Percentiles rank a stretch among this genome's conserved stretches.
These are phyloP conservation scores for Gnetum montanum DNA, from an alignment of 75 land plant species.

Conservation along the genomic window DNA sequence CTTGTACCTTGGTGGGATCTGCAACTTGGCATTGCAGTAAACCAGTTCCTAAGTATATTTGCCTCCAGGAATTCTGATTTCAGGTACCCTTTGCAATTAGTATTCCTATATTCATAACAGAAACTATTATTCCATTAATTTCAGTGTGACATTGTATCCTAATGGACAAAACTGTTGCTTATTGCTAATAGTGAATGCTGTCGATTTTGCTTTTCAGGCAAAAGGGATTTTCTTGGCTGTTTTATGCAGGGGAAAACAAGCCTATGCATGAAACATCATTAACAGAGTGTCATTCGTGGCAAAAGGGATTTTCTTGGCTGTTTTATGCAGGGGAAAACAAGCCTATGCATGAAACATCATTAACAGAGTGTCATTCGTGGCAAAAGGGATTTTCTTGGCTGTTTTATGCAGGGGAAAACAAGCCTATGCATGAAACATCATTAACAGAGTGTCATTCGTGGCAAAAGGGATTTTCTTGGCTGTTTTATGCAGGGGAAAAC, in stretches of 20 bases:
- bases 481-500: too few relatives aligned
- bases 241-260: too few relatives aligned
- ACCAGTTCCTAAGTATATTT: conserved; percentile 79
- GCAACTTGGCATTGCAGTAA: conserved; percentile 85
- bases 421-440: too few relatives aligned
- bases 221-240: not conserved
- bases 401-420: too few relatives aligned
- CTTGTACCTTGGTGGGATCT: conserved; percentile 98
- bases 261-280: too few relatives aligned
- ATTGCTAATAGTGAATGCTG: not conserved
- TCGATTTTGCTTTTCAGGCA: not conserved
- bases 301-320: conserved; percentile 78
- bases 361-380: conserved; percentile 65
- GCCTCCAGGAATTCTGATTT: conserved; percentile 81
- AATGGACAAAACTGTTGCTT: too few relatives aligned
- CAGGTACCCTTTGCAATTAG: too few relatives aligned
- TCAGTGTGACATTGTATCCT: too few relatives aligned
- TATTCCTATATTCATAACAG: not conserved
- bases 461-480: too few relatives aligned
- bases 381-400: too few relatives aligned
- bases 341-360: conserved; percentile 40
- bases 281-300: not conserved
- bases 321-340: conserved; percentile 66
- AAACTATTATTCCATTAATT: not conserved
- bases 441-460: too few relatives aligned